Evolutionary conservation across 768 basidiomycete species (phyloP), one percentile per base, ranked within the genome.

Genomic region (Coprinopsis strossmayeri): DNA sequence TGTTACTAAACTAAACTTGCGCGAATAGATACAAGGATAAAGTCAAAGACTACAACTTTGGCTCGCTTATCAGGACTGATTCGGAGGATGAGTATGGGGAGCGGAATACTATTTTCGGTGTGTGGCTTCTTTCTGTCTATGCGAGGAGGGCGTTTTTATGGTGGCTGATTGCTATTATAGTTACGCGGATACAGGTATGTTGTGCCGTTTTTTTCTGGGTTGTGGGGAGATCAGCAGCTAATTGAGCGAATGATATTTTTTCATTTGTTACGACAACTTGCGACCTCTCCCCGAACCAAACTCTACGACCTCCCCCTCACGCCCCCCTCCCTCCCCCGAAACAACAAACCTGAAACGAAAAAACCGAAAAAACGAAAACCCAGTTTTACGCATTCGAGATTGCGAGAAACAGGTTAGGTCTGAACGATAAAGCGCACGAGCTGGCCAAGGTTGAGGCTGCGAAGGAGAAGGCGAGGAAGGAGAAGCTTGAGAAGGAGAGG

Each of bases 351-450:
- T 21, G n/a, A n/a, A n/a, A n/a, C n/a, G n/a, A n/a, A n/a, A n/a
- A n/a, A n/a, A n/a, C n/a, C n/a, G n/a, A n/a, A n/a, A n/a, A n/a
- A n/a, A n/a, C n/a, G n/a, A n/a, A n/a, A n/a, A n/a, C n/a, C n/a
- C n/a, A 98, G 77, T 99, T 98, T 73, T 92, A 92, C 58, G 92
- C 89, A 10, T 81, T 91, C 61, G 96, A 96, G 88, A 94, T 99
- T 64, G 80, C 91, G 9, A 82, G 96, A 51, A 98, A 97, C 70
- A 73, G 84, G 49, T 76, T 91, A 1, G 93, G 92, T 1, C 74
- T 98, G 41, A 99, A 99, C 64, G 91, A 94, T 63, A 69, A 68
- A 44, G 84, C 88, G 2, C 90, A 94, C 67, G 80, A 91, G 61
- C 60, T 83, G 35, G 92, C 90, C 17, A 86, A 87, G 61, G 76